phyloP scores from a whole-genome alignment of 805 yeast genomes.

The Metschnikowia baotianmanensis region DNA sequence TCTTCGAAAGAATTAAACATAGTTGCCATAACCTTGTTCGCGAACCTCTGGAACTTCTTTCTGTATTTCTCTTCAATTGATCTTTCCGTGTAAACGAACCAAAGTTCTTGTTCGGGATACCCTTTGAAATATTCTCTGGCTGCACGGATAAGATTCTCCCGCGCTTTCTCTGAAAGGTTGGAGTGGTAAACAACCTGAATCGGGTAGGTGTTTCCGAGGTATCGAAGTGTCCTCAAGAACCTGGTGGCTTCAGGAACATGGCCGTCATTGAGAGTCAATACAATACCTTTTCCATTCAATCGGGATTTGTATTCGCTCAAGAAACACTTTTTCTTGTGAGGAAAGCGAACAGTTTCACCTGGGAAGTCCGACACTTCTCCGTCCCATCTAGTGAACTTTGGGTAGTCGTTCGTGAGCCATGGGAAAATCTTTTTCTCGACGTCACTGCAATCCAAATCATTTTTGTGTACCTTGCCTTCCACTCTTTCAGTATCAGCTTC shows the following conservation, averaged over 20 bases:
- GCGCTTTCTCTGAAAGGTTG: slow-evolving; percentile 13
- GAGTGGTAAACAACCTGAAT: slow-evolving; percentile 36
- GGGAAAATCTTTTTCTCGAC: slow-evolving; percentile 18
- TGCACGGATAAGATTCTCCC: slow-evolving; percentile 8
- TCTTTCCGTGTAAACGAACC: slow-evolving; percentile 34
- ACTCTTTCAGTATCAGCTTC: slow-evolving; percentile 1
- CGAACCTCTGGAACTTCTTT: slow-evolving; percentile 40
- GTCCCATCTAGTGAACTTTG: slow-evolving; percentile 15
- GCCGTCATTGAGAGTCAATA: slow-evolving; percentile 32
- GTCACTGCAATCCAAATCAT: slow-evolving; percentile 3
- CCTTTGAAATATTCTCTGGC: slow-evolving; percentile 14
- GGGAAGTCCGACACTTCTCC: slow-evolving; percentile 13
- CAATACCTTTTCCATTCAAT: slow-evolving; percentile 38
- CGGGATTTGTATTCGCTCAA: slow-evolving; percentile 22
- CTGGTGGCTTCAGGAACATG: slow-evolving; percentile 27
- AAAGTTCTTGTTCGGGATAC: slow-evolving; percentile 33
- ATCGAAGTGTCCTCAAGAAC: slow-evolving; percentile 30
- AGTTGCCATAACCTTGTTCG: slow-evolving; percentile 19
- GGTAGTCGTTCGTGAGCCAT: slow-evolving; percentile 16
- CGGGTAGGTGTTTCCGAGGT: slow-evolving; percentile 35
- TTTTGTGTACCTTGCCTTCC: slow-evolving; percentile 6
- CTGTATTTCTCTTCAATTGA: slow-evolving; percentile 21
- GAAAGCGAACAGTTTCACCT: slow-evolving; percentile 2
- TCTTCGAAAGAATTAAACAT: slow-evolving; percentile 20
- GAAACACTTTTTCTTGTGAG: slow-evolving; percentile 20